Conservation (phyloP, 2,329 filamentous ascomycete species). For the Penicillium griseofulvum region DNA sequence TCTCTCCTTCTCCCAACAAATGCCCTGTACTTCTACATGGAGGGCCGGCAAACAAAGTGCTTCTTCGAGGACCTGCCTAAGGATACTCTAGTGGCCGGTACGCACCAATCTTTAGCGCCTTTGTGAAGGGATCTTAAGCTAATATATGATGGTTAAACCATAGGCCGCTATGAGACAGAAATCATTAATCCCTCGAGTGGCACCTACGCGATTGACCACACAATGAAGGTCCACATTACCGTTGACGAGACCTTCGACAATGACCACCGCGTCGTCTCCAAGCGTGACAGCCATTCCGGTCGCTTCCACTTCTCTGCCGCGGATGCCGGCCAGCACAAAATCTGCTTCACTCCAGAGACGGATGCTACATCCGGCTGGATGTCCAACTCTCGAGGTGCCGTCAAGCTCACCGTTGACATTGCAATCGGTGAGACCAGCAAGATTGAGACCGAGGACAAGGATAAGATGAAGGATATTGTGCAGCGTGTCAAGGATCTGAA, state of each 20-base stretch:
- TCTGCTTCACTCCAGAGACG: conserved; percentile 88
- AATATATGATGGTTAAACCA: neutral
- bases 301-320: conserved; percentile 95
- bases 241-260: conserved; percentile 97
- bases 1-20: conserved; percentile 62
- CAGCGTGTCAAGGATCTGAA: conserved; percentile 88
- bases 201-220: conserved; percentile 69
- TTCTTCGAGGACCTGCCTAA: conserved; percentile 98
- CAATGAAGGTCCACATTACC: conserved; percentile 81
- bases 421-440: conserved; percentile 91
- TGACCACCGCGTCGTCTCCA: conserved; percentile 91
- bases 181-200: conserved; percentile 72
- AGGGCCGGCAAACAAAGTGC: conserved; percentile 81
- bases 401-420: conserved; percentile 83
- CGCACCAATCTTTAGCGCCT: conserved; percentile 25
- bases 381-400: conserved; percentile 66
- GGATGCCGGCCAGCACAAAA: conserved; percentile 89
- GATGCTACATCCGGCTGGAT: conserved; percentile 71
- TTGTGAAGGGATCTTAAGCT: neutral
- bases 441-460: conserved; percentile 91
- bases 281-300: conserved; percentile 71
- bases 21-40: conserved; percentile 94
- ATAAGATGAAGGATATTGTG: conserved; percentile 85
- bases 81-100: conserved; percentile 90
- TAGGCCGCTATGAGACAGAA: conserved; percentile 80